Evolutionary conservation across 1,139 yeast species (phyloP).

Genomic region (Saccharomyces hybrid): DNA sequence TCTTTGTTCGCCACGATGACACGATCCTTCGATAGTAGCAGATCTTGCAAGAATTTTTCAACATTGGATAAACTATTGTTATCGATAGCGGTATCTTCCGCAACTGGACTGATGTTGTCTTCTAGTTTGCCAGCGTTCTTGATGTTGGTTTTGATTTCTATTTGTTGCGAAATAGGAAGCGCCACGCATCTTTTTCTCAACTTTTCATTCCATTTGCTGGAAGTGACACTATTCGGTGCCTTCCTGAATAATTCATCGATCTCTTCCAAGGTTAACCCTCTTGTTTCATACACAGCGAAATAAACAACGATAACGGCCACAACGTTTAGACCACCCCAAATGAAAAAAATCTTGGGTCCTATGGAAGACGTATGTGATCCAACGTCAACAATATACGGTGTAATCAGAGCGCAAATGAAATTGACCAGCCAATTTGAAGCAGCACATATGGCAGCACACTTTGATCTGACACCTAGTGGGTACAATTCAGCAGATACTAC

Average conservation of each 20-base stretch:
- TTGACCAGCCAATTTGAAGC: constrained; percentile 79
- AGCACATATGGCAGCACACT: constrained; percentile 71
- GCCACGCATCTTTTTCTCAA: constrained; percentile 9
- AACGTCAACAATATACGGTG: constrained; percentile 59
- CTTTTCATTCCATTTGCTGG: constrained; percentile 19
- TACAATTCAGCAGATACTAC: constrained; percentile 72
- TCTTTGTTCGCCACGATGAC: not conserved
- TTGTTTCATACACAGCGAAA: constrained; percentile 63
- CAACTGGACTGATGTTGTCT: not conserved
- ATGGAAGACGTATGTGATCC: constrained; percentile 57
- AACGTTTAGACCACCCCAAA: constrained; percentile 65
- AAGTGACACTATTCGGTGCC: constrained; percentile 32
- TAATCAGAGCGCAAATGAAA: constrained; percentile 66
- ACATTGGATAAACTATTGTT: not conserved
- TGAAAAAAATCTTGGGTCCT: constrained; percentile 61
- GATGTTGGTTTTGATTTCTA: not conserved
- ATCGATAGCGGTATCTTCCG: not conserved
- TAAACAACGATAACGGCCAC: constrained; percentile 50
- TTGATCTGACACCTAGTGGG: constrained; percentile 72
- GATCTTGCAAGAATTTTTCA: not conserved
- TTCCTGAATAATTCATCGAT: constrained; percentile 56
- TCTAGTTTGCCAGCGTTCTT: not conserved
- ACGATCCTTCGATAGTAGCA: not conserved
- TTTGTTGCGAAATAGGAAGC: not conserved
- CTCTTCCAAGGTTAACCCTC: constrained; percentile 64